These are phyloP conservation scores for Fusarium mundagurra DNA, from an alignment of 2,329 filamentous ascomycete species.

Conservation along the genomic window DNA sequence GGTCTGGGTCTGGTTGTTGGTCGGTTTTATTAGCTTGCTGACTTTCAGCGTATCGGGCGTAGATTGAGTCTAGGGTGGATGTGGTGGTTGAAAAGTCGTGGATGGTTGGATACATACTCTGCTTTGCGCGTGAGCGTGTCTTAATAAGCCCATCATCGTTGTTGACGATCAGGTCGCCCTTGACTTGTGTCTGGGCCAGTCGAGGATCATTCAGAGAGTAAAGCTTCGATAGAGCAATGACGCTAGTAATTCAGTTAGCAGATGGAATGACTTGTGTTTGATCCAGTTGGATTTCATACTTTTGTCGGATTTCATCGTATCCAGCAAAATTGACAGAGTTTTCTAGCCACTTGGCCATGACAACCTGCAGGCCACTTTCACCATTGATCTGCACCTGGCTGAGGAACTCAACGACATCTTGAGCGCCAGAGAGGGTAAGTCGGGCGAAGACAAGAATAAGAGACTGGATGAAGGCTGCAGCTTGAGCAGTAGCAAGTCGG, in stretches of 20 bases:
- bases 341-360: conserved; percentile 94
- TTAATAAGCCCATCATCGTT: conserved; percentile 82
- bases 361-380: conserved; percentile 85
- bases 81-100: conserved; percentile 28
- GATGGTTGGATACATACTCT: conserved; percentile 64
- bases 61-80: conserved; percentile 32
- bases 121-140: conserved; percentile 89
- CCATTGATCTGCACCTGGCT: conserved; percentile 83
- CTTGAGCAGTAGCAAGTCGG: conserved; percentile 82
- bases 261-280: not conserved
- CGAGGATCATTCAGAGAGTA: conserved; percentile 88
- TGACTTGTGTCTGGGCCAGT: conserved; percentile 81
- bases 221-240: conserved; percentile 91
- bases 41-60: conserved; percentile 29
- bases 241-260: conserved; percentile 61
- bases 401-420: conserved; percentile 92
- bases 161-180: conserved; percentile 88
- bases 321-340: conserved; percentile 98
- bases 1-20: conserved; percentile 75
- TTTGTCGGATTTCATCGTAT: conserved; percentile 96
- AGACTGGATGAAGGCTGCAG: conserved; percentile 93
- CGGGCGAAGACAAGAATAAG: conserved; percentile 95
- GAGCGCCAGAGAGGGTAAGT: conserved; percentile 83
- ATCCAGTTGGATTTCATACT: conserved; percentile 64
- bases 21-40: conserved; percentile 42